Evolutionary conservation across 1,284 basidiomycete genomes (phyloP).

Genomic region (Tilletia walkeri): DNA sequence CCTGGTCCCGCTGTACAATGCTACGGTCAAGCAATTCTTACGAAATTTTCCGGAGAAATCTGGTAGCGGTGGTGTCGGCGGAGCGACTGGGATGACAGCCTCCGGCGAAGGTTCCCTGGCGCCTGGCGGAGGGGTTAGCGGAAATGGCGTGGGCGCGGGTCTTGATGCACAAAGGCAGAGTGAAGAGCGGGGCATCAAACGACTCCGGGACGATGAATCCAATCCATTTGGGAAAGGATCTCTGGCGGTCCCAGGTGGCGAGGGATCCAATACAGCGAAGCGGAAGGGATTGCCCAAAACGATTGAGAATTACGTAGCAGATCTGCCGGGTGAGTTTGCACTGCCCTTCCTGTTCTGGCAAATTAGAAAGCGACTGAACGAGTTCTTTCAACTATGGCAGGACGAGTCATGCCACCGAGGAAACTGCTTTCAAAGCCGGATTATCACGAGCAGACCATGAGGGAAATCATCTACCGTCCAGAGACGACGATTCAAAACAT

Average conservation of each 20-base stretch:
- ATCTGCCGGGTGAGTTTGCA: constrained; percentile 18
- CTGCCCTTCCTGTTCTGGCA: no score
- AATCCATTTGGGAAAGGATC: not conserved
- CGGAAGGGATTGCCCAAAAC: constrained; percentile 19
- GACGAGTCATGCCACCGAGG: constrained; percentile 13
- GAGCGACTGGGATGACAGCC: not conserved
- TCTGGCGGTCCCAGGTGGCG: not conserved
- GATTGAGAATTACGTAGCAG: constrained; percentile 23
- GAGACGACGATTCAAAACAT: constrained; percentile 30
- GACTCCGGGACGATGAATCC: constrained; percentile 3
- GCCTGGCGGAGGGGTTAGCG: not conserved
- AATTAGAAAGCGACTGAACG: not conserved
- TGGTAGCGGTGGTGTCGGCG: no score
- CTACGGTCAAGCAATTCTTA: constrained; percentile 4
- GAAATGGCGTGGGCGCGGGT: not conserved
- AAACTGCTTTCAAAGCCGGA: constrained; percentile 14
- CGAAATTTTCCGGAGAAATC: not conserved
- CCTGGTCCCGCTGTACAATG: constrained; percentile 15
- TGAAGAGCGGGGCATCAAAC: not conserved
- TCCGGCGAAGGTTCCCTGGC: not conserved
- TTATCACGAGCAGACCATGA: constrained; percentile 18
- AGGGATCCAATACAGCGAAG: not conserved
- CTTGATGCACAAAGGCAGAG: not conserved
- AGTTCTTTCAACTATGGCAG: not conserved
- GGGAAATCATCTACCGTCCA: constrained; percentile 24